Conservation (phyloP, 2,329 filamentous ascomycete genomes). For the Aureobasidium melanogenum region DNA sequence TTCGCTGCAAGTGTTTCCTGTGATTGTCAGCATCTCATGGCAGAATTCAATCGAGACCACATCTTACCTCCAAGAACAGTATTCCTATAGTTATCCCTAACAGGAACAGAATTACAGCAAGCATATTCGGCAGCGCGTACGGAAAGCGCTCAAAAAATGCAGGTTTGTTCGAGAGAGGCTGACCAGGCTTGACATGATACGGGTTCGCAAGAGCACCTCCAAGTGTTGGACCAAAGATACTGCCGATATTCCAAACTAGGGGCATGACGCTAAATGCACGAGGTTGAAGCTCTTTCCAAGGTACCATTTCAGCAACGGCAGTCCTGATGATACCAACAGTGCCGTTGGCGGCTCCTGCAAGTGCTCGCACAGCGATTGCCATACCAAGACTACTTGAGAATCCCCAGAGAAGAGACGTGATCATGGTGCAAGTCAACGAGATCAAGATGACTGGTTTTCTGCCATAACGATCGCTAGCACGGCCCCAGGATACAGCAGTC, state of each 20-base stretch:
- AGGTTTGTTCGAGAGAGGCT: slow-evolving; percentile 48
- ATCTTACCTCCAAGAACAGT: slow-evolving; percentile 62
- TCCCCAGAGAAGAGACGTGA: slow-evolving; percentile 72
- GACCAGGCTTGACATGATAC: slow-evolving; percentile 58
- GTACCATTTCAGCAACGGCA: slow-evolving; percentile 88
- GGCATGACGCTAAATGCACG: slow-evolving; percentile 91
- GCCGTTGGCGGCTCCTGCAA: slow-evolving; percentile 80
- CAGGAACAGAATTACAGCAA: slow-evolving; percentile 67
- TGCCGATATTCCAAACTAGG: slow-evolving; percentile 77
- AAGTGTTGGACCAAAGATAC: slow-evolving; percentile 78
- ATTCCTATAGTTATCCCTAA: slow-evolving; percentile 64
- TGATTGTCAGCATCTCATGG: neutral
- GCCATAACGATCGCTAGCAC: slow-evolving; percentile 67
- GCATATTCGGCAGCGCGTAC: slow-evolving; percentile 75
- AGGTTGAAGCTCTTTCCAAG: slow-evolving; percentile 76
- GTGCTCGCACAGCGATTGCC: slow-evolving; percentile 66
- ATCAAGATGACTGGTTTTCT: slow-evolving; percentile 73
- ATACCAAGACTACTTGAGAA: slow-evolving; percentile 70
- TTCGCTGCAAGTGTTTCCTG: slow-evolving; percentile 73
- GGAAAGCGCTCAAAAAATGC: slow-evolving; percentile 68
- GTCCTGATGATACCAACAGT: slow-evolving; percentile 77
- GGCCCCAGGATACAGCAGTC: slow-evolving; percentile 83
- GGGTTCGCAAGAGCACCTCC: slow-evolving; percentile 82
- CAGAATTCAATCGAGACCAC: neutral
- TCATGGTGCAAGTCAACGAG: slow-evolving; percentile 70